A percentile compares a stretch with the other conserved stretches of the same genome.
Evolutionary conservation across 768 basidiomycete species (phyloP).

Genomic region (Piloderma croceum): DNA sequence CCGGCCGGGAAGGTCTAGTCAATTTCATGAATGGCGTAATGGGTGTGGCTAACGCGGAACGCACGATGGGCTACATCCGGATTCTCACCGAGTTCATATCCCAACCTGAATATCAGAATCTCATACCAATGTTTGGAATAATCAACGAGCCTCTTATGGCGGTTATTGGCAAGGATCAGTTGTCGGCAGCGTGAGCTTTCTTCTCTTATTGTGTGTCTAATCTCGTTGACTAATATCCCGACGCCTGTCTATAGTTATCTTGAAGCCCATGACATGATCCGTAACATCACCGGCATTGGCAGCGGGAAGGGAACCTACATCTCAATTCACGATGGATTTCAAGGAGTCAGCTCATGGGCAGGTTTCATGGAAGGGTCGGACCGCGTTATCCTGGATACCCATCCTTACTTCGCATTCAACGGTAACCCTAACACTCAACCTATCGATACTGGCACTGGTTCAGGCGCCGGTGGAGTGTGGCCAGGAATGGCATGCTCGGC

Average conservation of each 20-base stretch:
- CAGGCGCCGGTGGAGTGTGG: constrained; percentile 40
- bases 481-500: constrained; percentile 45
- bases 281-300: constrained; percentile 68
- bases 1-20: constrained; percentile 49
- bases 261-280: constrained; percentile 56
- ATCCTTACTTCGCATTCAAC: constrained; percentile 64
- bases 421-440: constrained; percentile 30
- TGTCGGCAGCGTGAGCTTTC: constrained; percentile 60
- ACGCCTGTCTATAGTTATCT: constrained; percentile 47
- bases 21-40: constrained; percentile 68
- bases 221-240: constrained; percentile 27
- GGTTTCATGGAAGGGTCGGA: constrained; percentile 54
- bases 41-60: constrained; percentile 83
- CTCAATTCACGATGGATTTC: constrained; percentile 44
- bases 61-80: constrained; percentile 71
- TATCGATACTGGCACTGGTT: constrained; percentile 27
- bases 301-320: constrained; percentile 61
- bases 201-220: constrained; percentile 31
- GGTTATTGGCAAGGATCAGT: constrained; percentile 46
- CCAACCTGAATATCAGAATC: constrained; percentile 63
- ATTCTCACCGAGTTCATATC: constrained; percentile 75
- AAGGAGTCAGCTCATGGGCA: constrained; percentile 41
- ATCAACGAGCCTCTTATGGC: constrained; percentile 55
- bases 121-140: constrained; percentile 58
- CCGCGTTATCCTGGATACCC: constrained; percentile 58